These are phyloP conservation scores for Cicer arietinum DNA, from an alignment of 306 rosid genomes.

Conservation along the genomic window DNA sequence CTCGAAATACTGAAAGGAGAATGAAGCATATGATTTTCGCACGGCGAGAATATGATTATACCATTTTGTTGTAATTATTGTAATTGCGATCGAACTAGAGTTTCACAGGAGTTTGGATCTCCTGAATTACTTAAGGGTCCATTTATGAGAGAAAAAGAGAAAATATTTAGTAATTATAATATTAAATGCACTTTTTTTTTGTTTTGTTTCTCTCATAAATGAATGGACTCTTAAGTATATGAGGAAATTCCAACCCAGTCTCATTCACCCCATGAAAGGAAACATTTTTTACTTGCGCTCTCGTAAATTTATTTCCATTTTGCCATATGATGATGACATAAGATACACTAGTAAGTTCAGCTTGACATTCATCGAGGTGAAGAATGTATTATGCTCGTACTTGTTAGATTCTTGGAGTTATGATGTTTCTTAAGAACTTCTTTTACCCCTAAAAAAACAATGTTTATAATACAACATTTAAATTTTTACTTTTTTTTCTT, in stretches of 20 bases:
- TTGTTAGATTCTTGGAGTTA: too few relatives aligned
- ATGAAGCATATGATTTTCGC: conserved; percentile 4
- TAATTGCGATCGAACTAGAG: background rate
- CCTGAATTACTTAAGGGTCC: too few relatives aligned
- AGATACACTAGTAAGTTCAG: background rate
- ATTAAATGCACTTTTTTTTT: too few relatives aligned
- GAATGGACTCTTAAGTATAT: too few relatives aligned
- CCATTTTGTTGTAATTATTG: conserved; percentile 39
- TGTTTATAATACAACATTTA: too few relatives aligned
- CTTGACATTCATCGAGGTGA: background rate
- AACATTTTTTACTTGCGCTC: background rate
- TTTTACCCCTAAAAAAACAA: too few relatives aligned
- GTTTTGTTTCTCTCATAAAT: too few relatives aligned
- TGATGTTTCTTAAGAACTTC: too few relatives aligned
- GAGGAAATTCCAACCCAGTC: background rate
- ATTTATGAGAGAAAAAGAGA: too few relatives aligned
- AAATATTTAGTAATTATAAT: too few relatives aligned
- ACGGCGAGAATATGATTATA: background rate
- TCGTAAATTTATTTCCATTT: conserved; percentile 9
- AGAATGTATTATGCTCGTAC: background rate
- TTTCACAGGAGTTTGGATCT: too few relatives aligned
- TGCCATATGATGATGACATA: background rate
- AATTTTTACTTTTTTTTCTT: too few relatives aligned
- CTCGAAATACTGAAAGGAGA: conserved; percentile 20
- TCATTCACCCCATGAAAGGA: background rate